Base-by-base conservation (phyloP, 495 filamentous ascomycete genomes). In the Hypoxylon rickii region DNA sequence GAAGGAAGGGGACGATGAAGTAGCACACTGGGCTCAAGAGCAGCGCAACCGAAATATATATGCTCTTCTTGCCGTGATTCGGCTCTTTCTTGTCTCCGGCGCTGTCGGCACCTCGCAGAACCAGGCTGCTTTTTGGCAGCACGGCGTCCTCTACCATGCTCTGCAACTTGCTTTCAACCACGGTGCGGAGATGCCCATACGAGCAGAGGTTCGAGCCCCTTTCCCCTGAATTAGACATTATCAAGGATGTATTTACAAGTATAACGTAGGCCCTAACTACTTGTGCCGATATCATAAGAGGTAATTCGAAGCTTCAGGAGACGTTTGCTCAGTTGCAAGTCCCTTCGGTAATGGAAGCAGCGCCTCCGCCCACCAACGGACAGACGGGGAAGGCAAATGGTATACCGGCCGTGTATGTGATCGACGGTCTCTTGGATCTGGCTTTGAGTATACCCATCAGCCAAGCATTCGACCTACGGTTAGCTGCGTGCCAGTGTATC, bases 11-110 rank as follows among this genome's bases (percentile, higher is more conserved):
- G 81, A 84, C 17, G 83, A 84, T 33, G 82, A 86, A 37, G 72
- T 86, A 10, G 79, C 86, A 10, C 79, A 85, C 22, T 96, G 89
- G 86, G 83, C 83, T 3, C 82, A 85, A 60, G 77, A 83, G 7
- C 89, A 95, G 65, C 83, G 83, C 45, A 92, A 94, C 71, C 92
- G 92, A 64, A 97, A 96, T 72, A 81, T 96, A 17, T 96, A 92
- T 81, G 94, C 92, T 44, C 73, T 96, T 12, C 75, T 97, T 40
- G 89, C 88, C 15, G 86, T 97, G 19, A 78, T 96, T 37, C 85
- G 89, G 58, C 74, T 96, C 31, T 96, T 97, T 66, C 78, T 98
- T 43, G 82, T 90, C 10, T 77, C 81, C 31, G 92, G 92, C 26
- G 89, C 89, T 16, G 71, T 86, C 20, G 89, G 89, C 21, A 96